These are phyloP conservation scores for Oropetium thomaeum DNA, from an alignment of 176 grass and related monocot genomes.

Conservation along the genomic window DNA sequence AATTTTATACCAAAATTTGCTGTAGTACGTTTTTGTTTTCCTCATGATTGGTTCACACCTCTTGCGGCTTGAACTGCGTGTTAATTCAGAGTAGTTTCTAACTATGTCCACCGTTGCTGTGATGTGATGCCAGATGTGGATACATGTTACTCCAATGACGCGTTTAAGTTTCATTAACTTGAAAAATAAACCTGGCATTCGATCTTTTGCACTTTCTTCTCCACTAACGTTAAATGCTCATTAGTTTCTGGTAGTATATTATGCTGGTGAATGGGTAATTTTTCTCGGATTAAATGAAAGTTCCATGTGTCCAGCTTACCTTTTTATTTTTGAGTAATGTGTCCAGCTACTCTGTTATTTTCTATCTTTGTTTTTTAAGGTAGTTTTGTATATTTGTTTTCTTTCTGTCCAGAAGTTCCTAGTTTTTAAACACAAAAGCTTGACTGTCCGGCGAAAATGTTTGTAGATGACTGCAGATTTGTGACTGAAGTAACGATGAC, in stretches of 20 bases:
- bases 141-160: neutral
- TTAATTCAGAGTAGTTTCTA: neutral
- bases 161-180: neutral
- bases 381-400: neutral
- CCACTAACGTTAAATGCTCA: no score
- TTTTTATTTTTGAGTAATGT: neutral
- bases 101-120: neutral
- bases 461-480: neutral
- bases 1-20: neutral
- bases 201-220: neutral
- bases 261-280: neutral
- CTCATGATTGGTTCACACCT: neutral
- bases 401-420: neutral
- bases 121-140: neutral
- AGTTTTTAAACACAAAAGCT: neutral
- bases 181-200: neutral
- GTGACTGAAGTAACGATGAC: slow-evolving; percentile 19
- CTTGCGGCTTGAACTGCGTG: neutral
- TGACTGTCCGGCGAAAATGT: neutral
- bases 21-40: neutral
- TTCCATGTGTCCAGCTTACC: neutral
- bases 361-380: neutral
- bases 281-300: neutral
- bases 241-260: neutral
- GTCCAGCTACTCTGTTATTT: neutral